phyloP scores from a whole-genome alignment of 2,329 filamentous ascomycete genomes.

The Clathrospora elynae region DNA sequence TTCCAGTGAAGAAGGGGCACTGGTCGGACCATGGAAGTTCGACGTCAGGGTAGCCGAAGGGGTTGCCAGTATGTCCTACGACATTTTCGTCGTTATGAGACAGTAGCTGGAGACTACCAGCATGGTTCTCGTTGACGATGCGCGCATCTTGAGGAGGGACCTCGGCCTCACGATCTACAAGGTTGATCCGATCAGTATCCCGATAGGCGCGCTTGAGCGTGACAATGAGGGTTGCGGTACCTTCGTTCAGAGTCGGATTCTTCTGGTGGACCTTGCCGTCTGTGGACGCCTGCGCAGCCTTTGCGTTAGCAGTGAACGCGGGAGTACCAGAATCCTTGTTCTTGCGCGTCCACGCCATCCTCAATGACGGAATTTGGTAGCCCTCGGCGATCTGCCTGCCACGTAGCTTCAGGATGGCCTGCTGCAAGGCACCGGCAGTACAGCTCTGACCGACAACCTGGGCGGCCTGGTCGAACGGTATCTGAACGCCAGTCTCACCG shows the following conservation, averaged over 20 bases:
- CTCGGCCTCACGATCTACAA: no score
- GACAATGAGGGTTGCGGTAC: conserved; percentile 17
- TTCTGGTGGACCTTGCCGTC: conserved; percentile 8
- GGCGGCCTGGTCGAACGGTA: conserved; percentile 41
- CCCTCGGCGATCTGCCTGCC: conserved; percentile 29
- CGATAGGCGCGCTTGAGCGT: conserved; percentile 14
- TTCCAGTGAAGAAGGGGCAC: no score
- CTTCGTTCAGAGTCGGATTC: conserved; percentile 11
- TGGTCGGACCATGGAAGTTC: no score
- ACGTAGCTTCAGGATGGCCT: conserved; percentile 42
- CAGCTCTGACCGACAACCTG: conserved; percentile 28
- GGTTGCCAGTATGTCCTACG: no score
- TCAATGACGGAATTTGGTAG: conserved; percentile 26
- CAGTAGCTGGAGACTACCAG: no score
- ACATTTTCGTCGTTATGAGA: no score
- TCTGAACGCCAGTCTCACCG: conserved; percentile 33
- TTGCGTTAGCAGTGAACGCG: conserved; percentile 14
- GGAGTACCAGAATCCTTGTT: conserved; percentile 6
- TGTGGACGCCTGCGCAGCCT: conserved; percentile 6
- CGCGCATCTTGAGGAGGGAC: no score
- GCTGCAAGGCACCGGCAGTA: conserved; percentile 39
- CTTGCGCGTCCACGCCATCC: conserved; percentile 34
- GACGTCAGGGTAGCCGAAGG: no score
- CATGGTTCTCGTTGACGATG: no score
- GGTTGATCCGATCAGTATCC: conserved; percentile 4